Conservation (phyloP, 495 filamentous ascomycete genomes). For the Viridothelium virens region DNA sequence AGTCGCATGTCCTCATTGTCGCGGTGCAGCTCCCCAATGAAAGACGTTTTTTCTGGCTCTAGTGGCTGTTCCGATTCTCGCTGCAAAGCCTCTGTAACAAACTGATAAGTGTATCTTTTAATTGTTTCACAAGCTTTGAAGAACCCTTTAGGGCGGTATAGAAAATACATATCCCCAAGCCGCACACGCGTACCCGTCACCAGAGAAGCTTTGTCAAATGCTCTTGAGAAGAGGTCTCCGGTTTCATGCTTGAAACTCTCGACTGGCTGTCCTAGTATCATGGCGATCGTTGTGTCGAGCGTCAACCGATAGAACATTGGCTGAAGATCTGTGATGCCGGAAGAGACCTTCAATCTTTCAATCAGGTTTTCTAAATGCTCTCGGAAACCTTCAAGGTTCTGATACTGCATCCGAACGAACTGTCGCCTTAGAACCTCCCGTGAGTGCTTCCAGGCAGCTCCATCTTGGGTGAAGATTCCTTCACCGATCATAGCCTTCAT, state of each 20-base stretch:
- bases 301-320: slow-evolving; percentile 10
- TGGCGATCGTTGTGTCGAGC: slow-evolving; percentile 10
- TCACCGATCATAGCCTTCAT: slow-evolving; percentile 10
- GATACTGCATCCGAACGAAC: slow-evolving; percentile 48
- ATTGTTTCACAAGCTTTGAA: slow-evolving; percentile 11
- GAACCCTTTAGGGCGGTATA: slow-evolving; percentile 5
- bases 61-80: neutral
- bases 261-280: slow-evolving; percentile 9
- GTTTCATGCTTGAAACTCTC: slow-evolving; percentile 9
- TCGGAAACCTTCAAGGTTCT: slow-evolving; percentile 11
- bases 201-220: slow-evolving; percentile 1
- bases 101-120: slow-evolving; percentile 10
- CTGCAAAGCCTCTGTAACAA: slow-evolving; percentile 7
- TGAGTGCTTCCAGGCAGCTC: slow-evolving; percentile 57
- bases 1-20: slow-evolving; percentile 31
- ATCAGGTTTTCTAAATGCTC: slow-evolving; percentile 8
- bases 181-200: slow-evolving; percentile 5
- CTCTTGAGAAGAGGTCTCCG: slow-evolving; percentile 7
- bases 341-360: slow-evolving; percentile 5
- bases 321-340: slow-evolving; percentile 7
- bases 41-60: slow-evolving; percentile 16
- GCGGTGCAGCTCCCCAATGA: slow-evolving; percentile 37
- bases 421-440: slow-evolving; percentile 38
- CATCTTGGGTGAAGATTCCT: slow-evolving; percentile 66
- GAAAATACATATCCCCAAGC: slow-evolving; percentile 9